A percentile compares a stretch with the other conserved stretches of the same genome.
phyloP scores from a whole-genome alignment of 1,284 basidiomycete species.

The Marasmius sp. region DNA sequence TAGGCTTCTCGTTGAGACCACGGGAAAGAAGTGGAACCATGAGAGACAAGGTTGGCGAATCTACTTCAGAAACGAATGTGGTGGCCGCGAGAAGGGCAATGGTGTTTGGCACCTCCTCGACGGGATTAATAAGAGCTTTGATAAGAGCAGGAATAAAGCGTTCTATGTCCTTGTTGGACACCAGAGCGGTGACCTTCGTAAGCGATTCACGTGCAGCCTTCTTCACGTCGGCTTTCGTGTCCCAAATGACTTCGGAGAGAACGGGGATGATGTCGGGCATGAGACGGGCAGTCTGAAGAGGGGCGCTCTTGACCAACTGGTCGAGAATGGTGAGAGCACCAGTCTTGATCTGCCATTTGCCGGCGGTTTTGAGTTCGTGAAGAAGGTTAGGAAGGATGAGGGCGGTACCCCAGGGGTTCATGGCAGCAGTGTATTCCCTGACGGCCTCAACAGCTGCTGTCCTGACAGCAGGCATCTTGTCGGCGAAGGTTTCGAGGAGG shows the following conservation, averaged over 20 bases:
- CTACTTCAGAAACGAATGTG: constrained; percentile 99
- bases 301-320: constrained; percentile 86
- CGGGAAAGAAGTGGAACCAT: constrained; percentile 98
- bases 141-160: constrained; percentile 97
- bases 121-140: constrained; percentile 97
- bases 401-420: constrained; percentile 90
- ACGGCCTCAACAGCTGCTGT: constrained; percentile 87
- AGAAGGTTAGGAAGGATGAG: constrained; percentile 90
- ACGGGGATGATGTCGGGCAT: constrained; percentile 97
- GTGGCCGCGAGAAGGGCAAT: constrained; percentile 97
- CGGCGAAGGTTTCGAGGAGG: constrained; percentile 90
- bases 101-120: constrained; percentile 98
- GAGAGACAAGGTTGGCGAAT: constrained; percentile 96
- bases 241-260: constrained; percentile 97
- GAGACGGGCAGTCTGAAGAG: constrained; percentile 83
- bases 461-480: constrained; percentile 87
- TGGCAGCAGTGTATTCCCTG: constrained; percentile 74
- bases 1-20: constrained; percentile 94
- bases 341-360: constrained; percentile 99
- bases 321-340: constrained; percentile 86
- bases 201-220: constrained; percentile 96
- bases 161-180: constrained; percentile 99
- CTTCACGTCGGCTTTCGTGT: constrained; percentile 99
- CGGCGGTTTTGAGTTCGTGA: constrained; percentile 92
- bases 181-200: constrained; percentile 89